These are phyloP conservation scores for thale cress (Arabidopsis thaliana) DNA, from an alignment of 345 rosid species.

Conservation along the genomic window DNA sequence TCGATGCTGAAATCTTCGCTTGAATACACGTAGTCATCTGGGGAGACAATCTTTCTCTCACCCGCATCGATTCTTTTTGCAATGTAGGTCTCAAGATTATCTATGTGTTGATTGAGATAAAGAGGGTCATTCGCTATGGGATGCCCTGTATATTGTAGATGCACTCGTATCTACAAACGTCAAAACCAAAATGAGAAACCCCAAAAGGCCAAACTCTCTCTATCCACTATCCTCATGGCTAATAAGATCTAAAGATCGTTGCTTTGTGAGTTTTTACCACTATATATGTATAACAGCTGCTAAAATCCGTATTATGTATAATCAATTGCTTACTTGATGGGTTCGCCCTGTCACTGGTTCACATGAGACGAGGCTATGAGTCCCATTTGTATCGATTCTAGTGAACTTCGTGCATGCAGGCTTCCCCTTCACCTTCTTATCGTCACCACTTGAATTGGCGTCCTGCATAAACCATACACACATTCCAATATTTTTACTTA, in stretches of 20 bases:
- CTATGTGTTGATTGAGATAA: conserved; percentile 58
- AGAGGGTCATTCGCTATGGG: conserved; percentile 93
- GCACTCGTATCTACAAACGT: conserved; percentile 77
- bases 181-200: conserved; percentile 15
- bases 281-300: not conserved
- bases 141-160: conserved; percentile 80
- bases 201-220: not conserved
- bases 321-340: conserved; percentile 74
- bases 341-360: conserved; percentile 94
- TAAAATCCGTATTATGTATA: not conserved
- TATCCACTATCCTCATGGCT: conserved; percentile 2
- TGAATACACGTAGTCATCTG: conserved; percentile 45
- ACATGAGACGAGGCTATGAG: conserved; percentile 84
- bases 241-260: not conserved
- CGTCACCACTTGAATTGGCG: conserved; percentile 49
- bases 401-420: conserved; percentile 85
- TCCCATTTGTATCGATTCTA: conserved; percentile 77
- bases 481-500: not conserved
- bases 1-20: conserved; percentile 69
- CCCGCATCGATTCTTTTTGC: conserved; percentile 64
- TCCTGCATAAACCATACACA: conserved; percentile 50
- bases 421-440: conserved; percentile 63
- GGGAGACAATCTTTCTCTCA: conserved; percentile 37
- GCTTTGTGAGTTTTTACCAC: not conserved
- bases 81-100: conserved; percentile 48